Evolutionary conservation across 441 rosid genomes (phyloP).

Genomic region (Gossypium schwendimanii): DNA sequence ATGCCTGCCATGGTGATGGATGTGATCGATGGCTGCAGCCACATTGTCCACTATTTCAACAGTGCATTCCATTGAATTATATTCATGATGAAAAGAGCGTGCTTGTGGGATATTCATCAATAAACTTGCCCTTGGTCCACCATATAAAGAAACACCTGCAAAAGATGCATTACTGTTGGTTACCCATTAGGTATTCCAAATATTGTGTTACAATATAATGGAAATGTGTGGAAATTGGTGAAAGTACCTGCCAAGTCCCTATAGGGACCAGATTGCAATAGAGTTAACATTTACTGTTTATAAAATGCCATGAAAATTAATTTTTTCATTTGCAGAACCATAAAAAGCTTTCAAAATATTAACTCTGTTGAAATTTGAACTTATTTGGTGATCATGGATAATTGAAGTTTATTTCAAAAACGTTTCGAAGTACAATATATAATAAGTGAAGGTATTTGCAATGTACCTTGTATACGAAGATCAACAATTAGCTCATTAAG

Average conservation of each 20-base stretch:
- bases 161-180: conserved; percentile 6
- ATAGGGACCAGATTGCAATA: no score
- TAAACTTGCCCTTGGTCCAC: conserved; percentile 73
- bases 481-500: conserved; percentile 45
- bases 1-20: conserved; percentile 88
- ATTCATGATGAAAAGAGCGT: conserved; percentile 70
- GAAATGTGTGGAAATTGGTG: not conserved
- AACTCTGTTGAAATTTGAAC: no score
- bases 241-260: no score
- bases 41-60: conserved; percentile 87
- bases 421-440: not conserved
- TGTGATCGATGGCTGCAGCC: conserved; percentile 71
- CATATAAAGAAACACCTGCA: conserved; percentile 74
- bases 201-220: not conserved
- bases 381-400: not conserved
- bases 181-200: not conserved
- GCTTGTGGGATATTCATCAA: conserved; percentile 60
- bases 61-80: conserved; percentile 81
- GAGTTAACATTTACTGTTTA: no score
- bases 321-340: no score
- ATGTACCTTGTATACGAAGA: conserved; percentile 59
- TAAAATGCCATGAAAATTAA: no score
- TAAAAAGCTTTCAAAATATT: no score
- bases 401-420: not conserved
- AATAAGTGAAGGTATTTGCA: not conserved